Percentiles rank a stretch among this genome's conserved stretches.
phyloP scores from a whole-genome alignment of 2,329 filamentous ascomycete genomes.

The Chrysoporthe austroafricana region DNA sequence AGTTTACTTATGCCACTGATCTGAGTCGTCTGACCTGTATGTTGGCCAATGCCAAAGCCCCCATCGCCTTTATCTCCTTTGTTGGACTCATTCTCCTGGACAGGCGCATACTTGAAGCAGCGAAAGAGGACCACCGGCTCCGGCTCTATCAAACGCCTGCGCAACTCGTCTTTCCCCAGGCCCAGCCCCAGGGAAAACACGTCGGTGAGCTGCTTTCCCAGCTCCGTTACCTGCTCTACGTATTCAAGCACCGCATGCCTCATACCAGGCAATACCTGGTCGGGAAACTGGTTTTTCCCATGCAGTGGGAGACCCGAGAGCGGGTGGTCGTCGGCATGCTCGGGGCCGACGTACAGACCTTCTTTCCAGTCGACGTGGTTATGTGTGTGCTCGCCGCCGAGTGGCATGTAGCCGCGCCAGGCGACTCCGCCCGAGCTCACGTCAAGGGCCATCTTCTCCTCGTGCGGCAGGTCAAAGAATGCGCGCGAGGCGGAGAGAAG shows the following conservation, averaged over 20 bases:
- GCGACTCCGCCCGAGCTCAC: neutral
- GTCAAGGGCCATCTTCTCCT: neutral
- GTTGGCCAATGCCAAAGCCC: neutral
- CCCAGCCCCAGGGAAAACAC: constrained; percentile 1
- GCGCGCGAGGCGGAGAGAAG: neutral
- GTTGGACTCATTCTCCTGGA: neutral
- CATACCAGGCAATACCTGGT: neutral
- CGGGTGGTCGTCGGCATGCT: neutral
- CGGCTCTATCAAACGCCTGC: neutral
- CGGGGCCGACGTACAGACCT: constrained; percentile 7
- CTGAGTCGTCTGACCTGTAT: neutral
- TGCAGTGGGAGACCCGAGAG: neutral
- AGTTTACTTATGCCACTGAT: neutral
- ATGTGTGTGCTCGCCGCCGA: constrained; percentile 1
- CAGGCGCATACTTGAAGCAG: constrained; percentile 11
- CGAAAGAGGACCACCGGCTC: constrained; percentile 10
- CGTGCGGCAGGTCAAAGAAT: neutral
- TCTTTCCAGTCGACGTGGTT: constrained; percentile 8
- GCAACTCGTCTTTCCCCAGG: neutral
- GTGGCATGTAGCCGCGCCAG: constrained; percentile 13
- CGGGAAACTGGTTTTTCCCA: constrained; percentile 6
- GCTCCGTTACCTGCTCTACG: neutral
- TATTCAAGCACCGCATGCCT: neutral
- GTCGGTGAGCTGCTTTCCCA: neutral
- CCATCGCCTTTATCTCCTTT: neutral